phyloP scores from a whole-genome alignment of 1,284 basidiomycete genomes.

The Ceratobasidium sp. region DNA sequence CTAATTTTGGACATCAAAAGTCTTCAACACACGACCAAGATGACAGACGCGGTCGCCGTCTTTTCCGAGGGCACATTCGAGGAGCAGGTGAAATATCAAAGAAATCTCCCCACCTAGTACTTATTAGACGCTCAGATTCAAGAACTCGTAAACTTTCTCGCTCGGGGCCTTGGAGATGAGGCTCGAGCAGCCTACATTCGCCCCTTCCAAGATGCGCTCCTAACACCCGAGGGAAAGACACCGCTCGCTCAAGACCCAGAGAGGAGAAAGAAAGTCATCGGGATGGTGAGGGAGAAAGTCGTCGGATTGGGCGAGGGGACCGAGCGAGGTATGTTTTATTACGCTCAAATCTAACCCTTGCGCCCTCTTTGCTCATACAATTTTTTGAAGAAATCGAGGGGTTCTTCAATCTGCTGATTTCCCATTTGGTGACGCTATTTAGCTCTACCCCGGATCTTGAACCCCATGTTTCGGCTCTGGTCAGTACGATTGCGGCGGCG shows the following conservation, averaged over 20 bases:
- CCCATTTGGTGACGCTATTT: conserved; percentile 74
- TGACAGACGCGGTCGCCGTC: conserved; percentile 82
- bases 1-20: conserved; percentile 25
- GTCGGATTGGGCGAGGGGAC: conserved; percentile 78
- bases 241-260: conserved; percentile 64
- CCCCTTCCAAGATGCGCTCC: conserved; percentile 74
- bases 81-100: conserved; percentile 74
- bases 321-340: conserved; percentile 73
- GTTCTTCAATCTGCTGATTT: conserved; percentile 85
- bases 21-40: conserved; percentile 37
- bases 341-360: conserved; percentile 15
- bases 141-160: conserved; percentile 83
- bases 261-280: conserved; percentile 67
- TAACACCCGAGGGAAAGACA: conserved; percentile 67
- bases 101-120: neutral
- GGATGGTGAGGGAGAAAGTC: conserved; percentile 71
- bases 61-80: conserved; percentile 90
- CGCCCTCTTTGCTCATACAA: neutral
- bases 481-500: conserved; percentile 65
- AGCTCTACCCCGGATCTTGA: conserved; percentile 68
- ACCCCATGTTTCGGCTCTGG: conserved; percentile 64
- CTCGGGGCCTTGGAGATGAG: conserved; percentile 75
- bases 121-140: conserved; percentile 67
- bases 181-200: conserved; percentile 73
- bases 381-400: conserved; percentile 77